Evolutionary conservation across 345 rosid genomes (phyloP), one percentile per base, ranked within the genome.

Genomic region (Bruguiera parviflora): DNA sequence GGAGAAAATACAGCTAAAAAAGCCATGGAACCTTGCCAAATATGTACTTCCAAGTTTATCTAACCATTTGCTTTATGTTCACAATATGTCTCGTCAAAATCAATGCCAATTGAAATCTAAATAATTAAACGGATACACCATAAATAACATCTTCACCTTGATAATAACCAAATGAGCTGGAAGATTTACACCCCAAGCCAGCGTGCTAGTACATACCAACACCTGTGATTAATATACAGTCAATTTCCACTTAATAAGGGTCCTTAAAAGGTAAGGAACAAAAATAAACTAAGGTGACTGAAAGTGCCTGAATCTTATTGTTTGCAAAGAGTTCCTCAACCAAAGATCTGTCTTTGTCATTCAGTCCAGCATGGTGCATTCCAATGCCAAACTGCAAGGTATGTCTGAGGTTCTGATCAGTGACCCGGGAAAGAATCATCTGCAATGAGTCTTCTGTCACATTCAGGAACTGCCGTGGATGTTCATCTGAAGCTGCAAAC

Each of bases 141-240:
- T 24, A 24, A 3, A n/a, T 56, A 24, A n/a, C 6, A 62, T 49
- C 20, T 77, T 70, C 71, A 94, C 98, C 97, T 94, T 94, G 77
- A 91, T 91, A 71, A 94, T 94, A 73, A 94, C 98, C 72, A 94
- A 83, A 85, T 94, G 96, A 65, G 98, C 98, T 56, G 98, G 98
- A 75, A 91, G 87, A 74, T 94, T 94, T 74, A 94, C 97, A 63
- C 97, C 98, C 97, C 98, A 94, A 46, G 98, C 97, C 71, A 91
- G 79, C 29, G 98, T 94, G 81, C 97, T 94, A 68, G 98, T 94
- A 74, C 95, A 89, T 73, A 94, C 92, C 86, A 94, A 80, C 53
- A 94, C 97, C 98, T 94, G 68, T 33, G 24, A 51, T 43, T 20
- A 31, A 61, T 5, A 24, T 5, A 62, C 6, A n/a, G 39, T 31